Base-by-base conservation (phyloP, 2,329 filamentous ascomycete species). In the Neopestalotiopsis rosae region DNA sequence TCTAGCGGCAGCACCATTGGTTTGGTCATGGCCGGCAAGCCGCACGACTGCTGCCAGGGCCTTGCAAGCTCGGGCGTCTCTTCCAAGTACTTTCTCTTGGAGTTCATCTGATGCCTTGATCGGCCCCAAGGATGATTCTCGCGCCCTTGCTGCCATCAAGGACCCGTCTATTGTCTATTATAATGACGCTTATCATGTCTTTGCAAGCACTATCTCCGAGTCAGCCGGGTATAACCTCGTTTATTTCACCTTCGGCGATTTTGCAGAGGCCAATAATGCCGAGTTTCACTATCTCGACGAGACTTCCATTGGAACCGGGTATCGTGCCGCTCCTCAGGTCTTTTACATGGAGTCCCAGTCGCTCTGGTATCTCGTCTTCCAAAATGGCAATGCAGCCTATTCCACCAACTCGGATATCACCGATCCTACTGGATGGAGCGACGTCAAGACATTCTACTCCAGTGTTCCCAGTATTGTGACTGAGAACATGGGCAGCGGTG, bases 311-410 rank as follows among this genome's bases (percentile, higher is more conserved):
- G 80, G 80, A 7, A 72, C 75, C 0, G 81, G 80, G 3, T 83
- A 82, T 71, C 77, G 80, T 7, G 81, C 81, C 13, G 81, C 81
- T 3, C 81, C 81, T 1, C 67, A 82, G 66, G 78, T 83, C 38
- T 82, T 83, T 73, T 83, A 78, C 74, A 82, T 82, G 34, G 78
- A 71, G 20, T 80, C 81, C 0, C 81, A 83, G 34, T 78, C 79
- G 38, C 75, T 81, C 9, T 83, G 80, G 81, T 83, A 83, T 67
- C 77, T 82, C 17, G 72, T 83, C 69, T 83, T 76, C 72, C 80
- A 83, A 70, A 80, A 82, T 71, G 79, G 75, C 69, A 83, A 83
- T 66, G 81, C 81, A 5, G 81, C 81, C 5, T 82, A 82, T 73
- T 81, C 79, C 20, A 83, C 80, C 67, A 83, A 83, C 71, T 65